Conservation (phyloP, 495 filamentous ascomycete genomes). For the Chaetomium tenue region DNA sequence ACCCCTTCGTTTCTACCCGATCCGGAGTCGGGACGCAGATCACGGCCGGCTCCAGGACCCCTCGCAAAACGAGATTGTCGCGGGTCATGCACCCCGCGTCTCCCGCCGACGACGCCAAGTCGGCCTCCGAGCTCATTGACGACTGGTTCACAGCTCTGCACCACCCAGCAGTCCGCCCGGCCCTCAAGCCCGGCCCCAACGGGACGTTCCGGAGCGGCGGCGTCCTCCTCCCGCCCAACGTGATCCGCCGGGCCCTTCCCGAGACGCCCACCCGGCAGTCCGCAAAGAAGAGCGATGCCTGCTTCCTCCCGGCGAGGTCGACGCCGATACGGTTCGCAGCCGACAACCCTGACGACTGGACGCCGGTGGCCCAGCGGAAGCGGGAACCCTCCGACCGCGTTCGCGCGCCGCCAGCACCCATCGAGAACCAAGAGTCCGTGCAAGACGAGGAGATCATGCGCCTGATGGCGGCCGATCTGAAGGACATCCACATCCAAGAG, state of each 20-base stretch:
- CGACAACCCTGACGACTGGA: slow-evolving; percentile 43
- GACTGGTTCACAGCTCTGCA: neutral
- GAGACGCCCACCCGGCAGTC: neutral
- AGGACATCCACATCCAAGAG: neutral
- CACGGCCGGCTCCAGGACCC: neutral
- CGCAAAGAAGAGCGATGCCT: neutral
- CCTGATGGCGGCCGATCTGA: neutral
- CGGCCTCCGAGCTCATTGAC: slow-evolving; percentile 1
- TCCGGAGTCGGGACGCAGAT: slow-evolving; percentile 15
- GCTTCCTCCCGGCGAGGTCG: neutral
- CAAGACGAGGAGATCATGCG: neutral
- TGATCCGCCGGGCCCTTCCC: neutral
- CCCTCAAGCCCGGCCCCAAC: neutral
- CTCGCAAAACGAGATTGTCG: neutral
- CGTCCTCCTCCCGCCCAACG: slow-evolving; percentile 4
- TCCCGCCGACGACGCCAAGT: neutral
- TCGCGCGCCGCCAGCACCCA: neutral
- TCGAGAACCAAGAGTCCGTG: neutral
- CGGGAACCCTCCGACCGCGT: neutral
- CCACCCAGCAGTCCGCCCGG: slow-evolving; percentile 6
- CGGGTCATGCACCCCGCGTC: neutral
- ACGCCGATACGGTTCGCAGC: slow-evolving; percentile 21
- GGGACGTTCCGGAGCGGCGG: slow-evolving; percentile 4
- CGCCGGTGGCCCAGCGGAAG: slow-evolving; percentile 8
- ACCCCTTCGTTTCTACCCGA: too few relatives aligned